Conservation (phyloP, 164 flowering plant species). For the Echeveria elegans region DNA sequence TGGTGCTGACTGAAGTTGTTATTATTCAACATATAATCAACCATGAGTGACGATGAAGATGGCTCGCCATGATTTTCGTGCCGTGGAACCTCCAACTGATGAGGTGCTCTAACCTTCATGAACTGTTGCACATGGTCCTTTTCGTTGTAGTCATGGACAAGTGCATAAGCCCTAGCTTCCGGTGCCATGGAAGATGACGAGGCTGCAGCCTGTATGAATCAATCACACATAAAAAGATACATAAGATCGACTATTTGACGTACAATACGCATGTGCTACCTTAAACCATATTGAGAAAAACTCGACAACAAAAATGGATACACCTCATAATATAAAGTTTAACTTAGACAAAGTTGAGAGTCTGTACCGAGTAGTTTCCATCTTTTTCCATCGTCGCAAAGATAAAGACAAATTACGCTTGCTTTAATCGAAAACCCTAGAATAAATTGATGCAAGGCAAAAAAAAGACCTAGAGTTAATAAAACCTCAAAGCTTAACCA, state of each 20-base stretch:
- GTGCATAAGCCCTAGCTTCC: not conserved
- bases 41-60: not conserved
- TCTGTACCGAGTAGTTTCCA: not conserved
- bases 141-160: not conserved
- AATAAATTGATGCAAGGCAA: not conserved
- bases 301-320: not conserved
- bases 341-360: not conserved
- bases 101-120: not conserved
- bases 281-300: not conserved
- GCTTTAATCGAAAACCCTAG: not conserved
- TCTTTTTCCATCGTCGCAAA: not conserved
- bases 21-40: slow-evolving; percentile 2
- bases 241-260: not conserved
- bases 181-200: not conserved
- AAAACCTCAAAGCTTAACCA: not conserved
- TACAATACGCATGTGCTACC: not conserved
- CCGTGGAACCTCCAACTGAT: not conserved
- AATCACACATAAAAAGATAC: not conserved
- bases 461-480: not conserved
- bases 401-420: not conserved
- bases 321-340: not conserved
- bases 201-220: not conserved
- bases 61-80: not conserved
- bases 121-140: not conserved
- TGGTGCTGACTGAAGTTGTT: not conserved